A percentile compares a stretch with the other conserved stretches of the same genome.
Conservation (phyloP, 306 rosid species). For the Trifolium dubium region DNA sequence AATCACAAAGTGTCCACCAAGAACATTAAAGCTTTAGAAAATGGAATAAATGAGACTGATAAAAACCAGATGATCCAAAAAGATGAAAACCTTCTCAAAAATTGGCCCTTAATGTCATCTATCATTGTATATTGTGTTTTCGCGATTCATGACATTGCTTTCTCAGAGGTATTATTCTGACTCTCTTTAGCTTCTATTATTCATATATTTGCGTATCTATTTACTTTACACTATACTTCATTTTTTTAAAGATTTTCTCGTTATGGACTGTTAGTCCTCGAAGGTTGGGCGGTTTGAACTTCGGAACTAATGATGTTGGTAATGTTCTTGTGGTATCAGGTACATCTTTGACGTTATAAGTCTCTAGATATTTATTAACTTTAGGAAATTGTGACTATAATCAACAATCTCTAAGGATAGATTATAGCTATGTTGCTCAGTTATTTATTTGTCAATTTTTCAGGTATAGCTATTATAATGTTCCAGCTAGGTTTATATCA, state of each 20-base stretch:
- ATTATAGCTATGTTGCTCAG: not conserved
- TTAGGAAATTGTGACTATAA: not conserved
- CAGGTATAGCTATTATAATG: slow-evolving; percentile 64
- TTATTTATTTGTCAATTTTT: slow-evolving; percentile 4
- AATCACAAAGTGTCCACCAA: slow-evolving; percentile 47
- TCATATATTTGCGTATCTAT: not conserved
- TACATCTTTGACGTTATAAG: slow-evolving; percentile 20
- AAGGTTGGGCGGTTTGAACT: slow-evolving; percentile 68
- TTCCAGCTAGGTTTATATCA: slow-evolving; percentile 68
- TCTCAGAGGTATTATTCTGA: slow-evolving; percentile 59
- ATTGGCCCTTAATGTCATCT: slow-evolving; percentile 92
- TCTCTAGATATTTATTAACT: not conserved
- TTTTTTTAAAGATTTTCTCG: slow-evolving; percentile 67
- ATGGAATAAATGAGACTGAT: slow-evolving; percentile 37
- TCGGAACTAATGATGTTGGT: slow-evolving; percentile 61
- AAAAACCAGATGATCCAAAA: slow-evolving; percentile 30
- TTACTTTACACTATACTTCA: not conserved
- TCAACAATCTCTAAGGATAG: no score
- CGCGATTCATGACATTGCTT: slow-evolving; percentile 84
- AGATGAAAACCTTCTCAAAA: slow-evolving; percentile 58
- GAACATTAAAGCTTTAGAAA: slow-evolving; percentile 54
- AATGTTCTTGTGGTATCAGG: slow-evolving; percentile 74
- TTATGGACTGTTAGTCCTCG: slow-evolving; percentile 83
- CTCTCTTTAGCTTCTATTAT: not conserved
- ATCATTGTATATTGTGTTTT: slow-evolving; percentile 69